Evolutionary conservation across 257 asterid species (phyloP).

Genomic region (Perilla frutescens): DNA sequence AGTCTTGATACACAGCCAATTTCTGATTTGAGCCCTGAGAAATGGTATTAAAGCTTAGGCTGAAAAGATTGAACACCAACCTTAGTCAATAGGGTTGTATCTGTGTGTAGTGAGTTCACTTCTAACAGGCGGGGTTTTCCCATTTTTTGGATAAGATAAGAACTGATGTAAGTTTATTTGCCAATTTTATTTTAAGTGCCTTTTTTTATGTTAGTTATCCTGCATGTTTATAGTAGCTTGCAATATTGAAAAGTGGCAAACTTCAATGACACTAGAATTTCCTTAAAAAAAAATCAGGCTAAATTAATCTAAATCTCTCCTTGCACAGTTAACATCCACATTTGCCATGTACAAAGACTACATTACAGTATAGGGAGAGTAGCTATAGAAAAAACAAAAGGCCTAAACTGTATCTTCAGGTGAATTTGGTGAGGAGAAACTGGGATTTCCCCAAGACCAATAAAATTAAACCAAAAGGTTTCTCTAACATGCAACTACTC

Average conservation of each 20-base stretch:
- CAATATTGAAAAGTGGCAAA: background rate
- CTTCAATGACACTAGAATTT: background rate
- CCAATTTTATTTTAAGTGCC: background rate
- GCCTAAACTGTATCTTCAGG: background rate
- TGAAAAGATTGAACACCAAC: background rate
- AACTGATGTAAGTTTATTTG: background rate
- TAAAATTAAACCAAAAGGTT: background rate
- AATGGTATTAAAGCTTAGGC: background rate
- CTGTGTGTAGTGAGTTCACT: background rate
- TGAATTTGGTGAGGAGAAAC: slow-evolving; percentile 6
- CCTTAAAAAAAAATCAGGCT: background rate
- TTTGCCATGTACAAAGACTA: background rate
- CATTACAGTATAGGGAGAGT: background rate
- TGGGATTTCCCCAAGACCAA: background rate
- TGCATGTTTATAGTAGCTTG: background rate
- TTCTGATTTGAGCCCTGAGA: background rate
- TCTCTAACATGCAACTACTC: background rate
- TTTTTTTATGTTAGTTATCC: background rate
- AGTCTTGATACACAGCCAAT: background rate
- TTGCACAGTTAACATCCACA: background rate
- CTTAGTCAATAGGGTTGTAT: slow-evolving; percentile 9
- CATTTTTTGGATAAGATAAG: background rate
- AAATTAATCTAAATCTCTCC: background rate
- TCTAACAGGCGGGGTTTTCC: no score
- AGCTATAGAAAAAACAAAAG: background rate